Evolutionary conservation across 1,284 basidiomycete genomes (phyloP), one percentile per base, ranked within the genome.

Genomic region (Fomitiporia mediterranea): DNA sequence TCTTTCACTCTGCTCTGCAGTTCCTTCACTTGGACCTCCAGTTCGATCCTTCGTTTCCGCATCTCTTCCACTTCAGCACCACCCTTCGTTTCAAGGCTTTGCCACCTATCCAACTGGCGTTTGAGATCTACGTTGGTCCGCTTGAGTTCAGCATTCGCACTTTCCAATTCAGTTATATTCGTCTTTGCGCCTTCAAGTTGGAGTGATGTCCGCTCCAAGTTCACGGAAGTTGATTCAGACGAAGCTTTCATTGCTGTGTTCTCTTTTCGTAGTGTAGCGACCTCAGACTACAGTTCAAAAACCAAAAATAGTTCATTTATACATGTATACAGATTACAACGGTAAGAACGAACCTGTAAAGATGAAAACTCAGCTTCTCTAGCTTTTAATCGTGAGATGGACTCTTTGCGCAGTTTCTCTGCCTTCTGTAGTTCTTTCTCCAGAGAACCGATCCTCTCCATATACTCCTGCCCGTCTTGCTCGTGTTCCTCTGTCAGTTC

Each of bases 61-160:
- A 77, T 68, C 2, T 70, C 67, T 54, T 83, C 85, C 7, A 76
- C 71, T 47, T 85, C 82, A 9, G 72, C 76, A 15, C 76, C 81
- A 51, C 81, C 84, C 54, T 80, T 81, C 27, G 71, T 81, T 63
- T 89, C 88, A 11, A 87, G 67, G 25, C 69, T 76, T 63, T 84
- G 75, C 84, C 84, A 88, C 63, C 84, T 81, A 48, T 80, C 77
- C 9, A 89, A 68, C 63, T 89, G 86, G 3, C 77, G 76, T 47
- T 78, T 76, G 39, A 88, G 69, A 38, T 85, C 78, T 2, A 70
- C 68, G 54, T 77, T 77, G 6, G 75, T 75, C 9, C 78, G 77
- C 59, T 80, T 78, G 27, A 82, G 73, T 46, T 86, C 83, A 38
- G 77, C 76, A 51, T 81, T 77, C 38, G 72, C 68, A 39, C 74